phyloP scores from a whole-genome alignment of 768 basidiomycete genomes.

The Imleria badia region DNA sequence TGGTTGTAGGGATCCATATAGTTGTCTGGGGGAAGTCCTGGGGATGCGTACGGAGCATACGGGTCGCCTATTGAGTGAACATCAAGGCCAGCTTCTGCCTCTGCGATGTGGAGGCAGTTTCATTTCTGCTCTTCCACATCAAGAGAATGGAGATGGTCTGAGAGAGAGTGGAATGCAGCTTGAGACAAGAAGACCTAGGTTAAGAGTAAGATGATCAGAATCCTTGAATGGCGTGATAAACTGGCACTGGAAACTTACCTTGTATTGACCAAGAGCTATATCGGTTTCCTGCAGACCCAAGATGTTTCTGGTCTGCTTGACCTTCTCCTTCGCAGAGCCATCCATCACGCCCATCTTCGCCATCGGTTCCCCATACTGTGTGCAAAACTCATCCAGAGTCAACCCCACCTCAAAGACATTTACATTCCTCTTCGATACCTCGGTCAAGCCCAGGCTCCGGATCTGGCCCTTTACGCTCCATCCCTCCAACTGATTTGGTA shows the following conservation, averaged over 20 bases:
- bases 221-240: not conserved
- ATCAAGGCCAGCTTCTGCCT: constrained; percentile 67
- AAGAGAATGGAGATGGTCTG: constrained; percentile 78
- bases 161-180: constrained; percentile 81
- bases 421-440: constrained; percentile 66
- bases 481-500: too few relatives aligned
- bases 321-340: constrained; percentile 57
- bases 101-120: constrained; percentile 72
- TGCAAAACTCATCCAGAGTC: constrained; percentile 83
- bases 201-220: constrained; percentile 1
- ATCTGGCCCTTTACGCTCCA: too few relatives aligned
- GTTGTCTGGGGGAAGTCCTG: too few relatives aligned
- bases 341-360: constrained; percentile 54
- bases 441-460: constrained; percentile 72
- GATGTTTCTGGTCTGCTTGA: constrained; percentile 56
- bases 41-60: too few relatives aligned
- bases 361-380: constrained; percentile 75
- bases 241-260: constrained; percentile 48
- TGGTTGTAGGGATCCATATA: too few relatives aligned
- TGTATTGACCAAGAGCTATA: constrained; percentile 77
- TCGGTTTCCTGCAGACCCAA: constrained; percentile 66
- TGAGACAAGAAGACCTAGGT: constrained; percentile 86
- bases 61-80: too few relatives aligned
- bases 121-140: constrained; percentile 90
- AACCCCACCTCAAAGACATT: constrained; percentile 82